Percentiles rank a stretch among this genome's conserved stretches.
Evolutionary conservation across 306 rosid species (phyloP).

Genomic region (Fragaria iinumae): DNA sequence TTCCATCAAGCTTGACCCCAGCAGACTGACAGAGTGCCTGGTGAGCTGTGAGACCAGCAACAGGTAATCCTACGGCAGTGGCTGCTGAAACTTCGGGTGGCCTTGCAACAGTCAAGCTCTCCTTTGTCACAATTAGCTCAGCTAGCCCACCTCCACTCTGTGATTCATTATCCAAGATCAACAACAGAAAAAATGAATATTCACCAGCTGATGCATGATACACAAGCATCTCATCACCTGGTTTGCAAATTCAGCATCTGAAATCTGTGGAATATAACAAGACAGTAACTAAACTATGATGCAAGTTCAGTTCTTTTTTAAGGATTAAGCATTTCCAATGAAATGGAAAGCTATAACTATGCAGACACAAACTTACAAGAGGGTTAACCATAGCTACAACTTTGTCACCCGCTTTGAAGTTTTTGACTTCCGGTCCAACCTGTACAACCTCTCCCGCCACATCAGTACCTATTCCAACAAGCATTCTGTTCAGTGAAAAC

Average conservation of each 20-base stretch:
- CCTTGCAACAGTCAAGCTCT: conserved; percentile 41
- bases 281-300: background rate
- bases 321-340: background rate
- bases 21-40: conserved; percentile 59
- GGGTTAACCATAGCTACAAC: conserved; percentile 49
- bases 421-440: conserved; percentile 53
- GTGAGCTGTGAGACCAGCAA: conserved; percentile 72
- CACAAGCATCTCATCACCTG: background rate
- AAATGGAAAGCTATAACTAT: background rate
- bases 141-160: conserved; percentile 79
- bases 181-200: background rate
- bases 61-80: conserved; percentile 54
- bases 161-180: conserved; percentile 6
- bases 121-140: conserved; percentile 52
- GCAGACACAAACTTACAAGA: conserved; percentile 34
- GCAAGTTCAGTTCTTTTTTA: background rate
- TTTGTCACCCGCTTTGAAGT: conserved; percentile 65
- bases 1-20: conserved; percentile 61
- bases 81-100: conserved; percentile 53
- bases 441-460: conserved; percentile 59
- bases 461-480: conserved; percentile 54
- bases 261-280: background rate
- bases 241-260: conserved; percentile 1
- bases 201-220: background rate
- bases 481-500: conserved; percentile 4